Conservation (phyloP, 1,284 basidiomycete species). For the Sanguinoderma infundibulare region DNA sequence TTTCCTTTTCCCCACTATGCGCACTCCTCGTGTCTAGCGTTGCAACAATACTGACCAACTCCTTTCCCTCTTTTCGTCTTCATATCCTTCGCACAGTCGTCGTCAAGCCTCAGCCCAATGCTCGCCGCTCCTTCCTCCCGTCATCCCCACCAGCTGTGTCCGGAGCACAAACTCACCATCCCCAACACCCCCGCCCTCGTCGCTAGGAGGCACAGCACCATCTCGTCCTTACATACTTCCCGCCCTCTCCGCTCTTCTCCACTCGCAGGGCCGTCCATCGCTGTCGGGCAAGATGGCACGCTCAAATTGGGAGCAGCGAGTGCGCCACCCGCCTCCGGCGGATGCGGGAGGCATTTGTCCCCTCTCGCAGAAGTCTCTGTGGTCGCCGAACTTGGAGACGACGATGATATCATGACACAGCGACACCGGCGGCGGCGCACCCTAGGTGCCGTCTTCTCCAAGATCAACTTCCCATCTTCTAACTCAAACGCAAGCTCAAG, state of each 20-base stretch:
- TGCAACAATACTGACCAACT: slow-evolving; percentile 7
- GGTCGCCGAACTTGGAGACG: neutral
- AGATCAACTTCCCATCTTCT: slow-evolving; percentile 16
- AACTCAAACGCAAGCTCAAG: neutral
- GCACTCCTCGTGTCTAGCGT: neutral
- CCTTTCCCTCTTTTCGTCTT: neutral
- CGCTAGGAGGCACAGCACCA: slow-evolving; percentile 25
- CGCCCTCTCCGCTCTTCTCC: slow-evolving; percentile 35
- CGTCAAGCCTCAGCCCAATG: slow-evolving; percentile 11
- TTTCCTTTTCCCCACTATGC: slow-evolving; percentile 1
- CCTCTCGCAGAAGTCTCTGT: slow-evolving; percentile 15
- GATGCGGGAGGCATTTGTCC: slow-evolving; percentile 11
- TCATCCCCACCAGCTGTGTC: slow-evolving; percentile 9
- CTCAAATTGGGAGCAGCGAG: slow-evolving; percentile 8
- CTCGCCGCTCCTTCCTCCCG: slow-evolving; percentile 19
- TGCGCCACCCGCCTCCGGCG: slow-evolving; percentile 15
- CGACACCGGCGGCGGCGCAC: slow-evolving; percentile 15
- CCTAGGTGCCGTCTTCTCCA: slow-evolving; percentile 17
- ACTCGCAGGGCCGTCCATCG: slow-evolving; percentile 35
- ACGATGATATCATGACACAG: slow-evolving; percentile 2
- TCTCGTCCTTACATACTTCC: slow-evolving; percentile 20
- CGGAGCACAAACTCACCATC: slow-evolving; percentile 18
- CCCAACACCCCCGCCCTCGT: slow-evolving; percentile 10
- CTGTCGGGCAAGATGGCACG: slow-evolving; percentile 24
- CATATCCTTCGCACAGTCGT: neutral